phyloP scores from a whole-genome alignment of 352 stramenopile genomes.

The Phytopythium litorale region DNA sequence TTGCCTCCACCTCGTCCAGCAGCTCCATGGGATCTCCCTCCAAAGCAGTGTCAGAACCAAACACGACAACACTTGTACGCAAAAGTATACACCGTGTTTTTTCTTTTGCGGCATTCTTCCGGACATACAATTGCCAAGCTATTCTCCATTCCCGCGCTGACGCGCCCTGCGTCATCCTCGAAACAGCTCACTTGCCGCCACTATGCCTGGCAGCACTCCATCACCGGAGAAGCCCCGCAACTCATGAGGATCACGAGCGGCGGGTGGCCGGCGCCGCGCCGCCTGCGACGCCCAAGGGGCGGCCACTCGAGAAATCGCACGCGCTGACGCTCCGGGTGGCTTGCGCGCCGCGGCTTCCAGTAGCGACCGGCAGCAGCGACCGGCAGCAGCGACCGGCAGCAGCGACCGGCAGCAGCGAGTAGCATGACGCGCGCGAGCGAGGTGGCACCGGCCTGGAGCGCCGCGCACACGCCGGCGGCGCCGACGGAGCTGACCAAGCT shows the following conservation, averaged over 20 bases:
- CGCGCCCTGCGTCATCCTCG: background rate
- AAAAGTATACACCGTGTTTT: conserved; percentile 3
- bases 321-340: background rate
- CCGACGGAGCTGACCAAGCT: conserved; percentile 7
- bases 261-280: too few relatives aligned
- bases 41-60: background rate
- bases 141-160: background rate
- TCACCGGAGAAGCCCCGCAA: background rate
- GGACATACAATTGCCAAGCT: background rate
- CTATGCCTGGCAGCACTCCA: background rate
- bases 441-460: conserved; percentile 6
- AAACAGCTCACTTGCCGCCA: background rate
- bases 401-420: background rate
- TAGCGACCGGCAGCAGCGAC: background rate
- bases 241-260: background rate
- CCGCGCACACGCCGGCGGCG: background rate
- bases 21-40: conserved; percentile 37
- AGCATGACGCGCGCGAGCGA: conserved; percentile 4
- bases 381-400: background rate
- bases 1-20: conserved; percentile 49
- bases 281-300: background rate
- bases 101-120: background rate
- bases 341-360: background rate
- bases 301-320: background rate
- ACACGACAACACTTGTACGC: background rate